Percentiles rank a stretch among this genome's conserved stretches.
Evolutionary conservation across 257 asterid genomes (phyloP).

Genomic region (Plantago major): DNA sequence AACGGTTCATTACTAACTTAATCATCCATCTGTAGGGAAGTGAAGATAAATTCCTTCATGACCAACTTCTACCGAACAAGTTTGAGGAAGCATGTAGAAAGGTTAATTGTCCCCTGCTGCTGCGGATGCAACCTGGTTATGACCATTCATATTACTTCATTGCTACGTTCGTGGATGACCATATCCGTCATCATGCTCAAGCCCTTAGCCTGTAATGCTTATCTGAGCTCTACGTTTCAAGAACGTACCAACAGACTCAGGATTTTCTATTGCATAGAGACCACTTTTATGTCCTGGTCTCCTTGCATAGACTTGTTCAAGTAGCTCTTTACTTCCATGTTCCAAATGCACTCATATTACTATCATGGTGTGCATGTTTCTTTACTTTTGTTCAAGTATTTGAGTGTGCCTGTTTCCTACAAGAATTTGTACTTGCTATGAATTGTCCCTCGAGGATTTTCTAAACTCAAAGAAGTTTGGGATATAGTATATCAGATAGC

Average conservation of each 20-base stretch:
- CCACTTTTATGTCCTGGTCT: background rate
- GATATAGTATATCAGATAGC: no score
- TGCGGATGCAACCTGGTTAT: constrained; percentile 83
- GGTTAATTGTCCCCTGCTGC: constrained; percentile 50
- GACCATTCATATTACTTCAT: constrained; percentile 91
- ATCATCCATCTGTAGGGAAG: constrained; percentile 50
- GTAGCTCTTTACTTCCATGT: background rate
- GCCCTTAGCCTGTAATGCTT: constrained; percentile 51
- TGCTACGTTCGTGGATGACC: constrained; percentile 82
- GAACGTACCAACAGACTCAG: background rate
- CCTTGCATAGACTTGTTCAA: background rate
- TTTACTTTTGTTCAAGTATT: no score
- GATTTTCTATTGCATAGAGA: background rate
- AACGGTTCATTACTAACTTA: background rate
- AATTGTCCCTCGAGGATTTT: no score
- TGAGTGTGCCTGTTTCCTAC: no score
- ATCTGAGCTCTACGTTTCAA: background rate
- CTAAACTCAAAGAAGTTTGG: no score
- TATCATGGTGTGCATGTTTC: no score
- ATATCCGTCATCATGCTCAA: constrained; percentile 84
- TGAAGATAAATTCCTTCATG: constrained; percentile 62
- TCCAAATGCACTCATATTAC: no score
- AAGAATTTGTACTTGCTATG: no score
- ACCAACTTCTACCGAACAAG: constrained; percentile 59
- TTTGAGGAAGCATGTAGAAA: constrained; percentile 79